Evolutionary conservation across 371 early-diverging fungal genomes (phyloP).

Genomic region (Mucor racemosus): DNA sequence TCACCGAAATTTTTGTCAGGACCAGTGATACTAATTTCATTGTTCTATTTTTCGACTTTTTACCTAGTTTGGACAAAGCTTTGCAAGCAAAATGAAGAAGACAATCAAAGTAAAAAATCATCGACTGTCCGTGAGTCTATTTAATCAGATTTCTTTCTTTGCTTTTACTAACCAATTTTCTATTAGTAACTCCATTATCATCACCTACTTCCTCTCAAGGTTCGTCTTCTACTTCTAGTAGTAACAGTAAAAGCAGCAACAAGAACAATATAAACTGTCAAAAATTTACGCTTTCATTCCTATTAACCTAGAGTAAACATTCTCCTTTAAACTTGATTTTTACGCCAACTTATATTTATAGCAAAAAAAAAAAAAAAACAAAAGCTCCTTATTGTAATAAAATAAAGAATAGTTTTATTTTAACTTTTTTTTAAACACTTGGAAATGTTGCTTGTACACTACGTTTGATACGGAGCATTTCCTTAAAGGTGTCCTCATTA

Average conservation of each 20-base stretch:
- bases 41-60: constrained; percentile 12
- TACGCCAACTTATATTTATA: neutral
- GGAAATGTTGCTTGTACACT: constrained; percentile 54
- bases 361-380: neutral
- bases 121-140: neutral
- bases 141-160: neutral
- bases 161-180: neutral
- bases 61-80: constrained; percentile 33
- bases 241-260: neutral
- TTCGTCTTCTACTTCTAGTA: neutral
- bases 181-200: neutral
- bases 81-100: constrained; percentile 17
- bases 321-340: constrained; percentile 4
- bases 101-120: constrained; percentile 1
- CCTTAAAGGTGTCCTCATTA: constrained; percentile 97
- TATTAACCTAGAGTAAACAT: constrained; percentile 10
- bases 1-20: neutral
- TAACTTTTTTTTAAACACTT: constrained; percentile 30
- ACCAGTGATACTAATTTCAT: constrained; percentile 16
- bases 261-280: constrained; percentile 4
- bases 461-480: constrained; percentile 97
- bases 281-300: constrained; percentile 19
- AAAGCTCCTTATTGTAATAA: neutral
- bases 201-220: neutral
- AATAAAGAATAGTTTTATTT: neutral